Evolutionary conservation across 352 stramenopile genomes (phyloP).

Genomic region (Globisporangium rhizosaccharum): DNA sequence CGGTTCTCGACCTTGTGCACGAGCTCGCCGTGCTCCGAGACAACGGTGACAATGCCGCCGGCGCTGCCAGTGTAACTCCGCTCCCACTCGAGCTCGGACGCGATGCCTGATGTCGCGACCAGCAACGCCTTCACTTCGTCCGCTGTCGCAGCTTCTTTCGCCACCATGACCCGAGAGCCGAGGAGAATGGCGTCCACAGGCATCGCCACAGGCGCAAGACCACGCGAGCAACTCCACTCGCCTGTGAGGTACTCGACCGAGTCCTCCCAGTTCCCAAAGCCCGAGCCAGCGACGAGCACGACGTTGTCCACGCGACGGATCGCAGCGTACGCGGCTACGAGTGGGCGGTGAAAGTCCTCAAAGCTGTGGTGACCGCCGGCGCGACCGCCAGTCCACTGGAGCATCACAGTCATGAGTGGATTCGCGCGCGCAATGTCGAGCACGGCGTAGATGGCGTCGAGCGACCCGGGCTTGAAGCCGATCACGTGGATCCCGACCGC

Average conservation of each 20-base stretch:
- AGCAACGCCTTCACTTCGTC: slow-evolving; percentile 82
- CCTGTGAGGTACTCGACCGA: slow-evolving; percentile 77
- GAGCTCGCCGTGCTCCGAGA: slow-evolving; percentile 78
- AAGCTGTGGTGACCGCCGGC: slow-evolving; percentile 87
- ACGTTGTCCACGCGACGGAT: slow-evolving; percentile 79
- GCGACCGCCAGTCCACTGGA: slow-evolving; percentile 85
- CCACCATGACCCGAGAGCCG: slow-evolving; percentile 81
- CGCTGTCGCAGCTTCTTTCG: slow-evolving; percentile 82
- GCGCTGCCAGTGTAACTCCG: slow-evolving; percentile 60
- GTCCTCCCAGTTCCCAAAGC: slow-evolving; percentile 83
- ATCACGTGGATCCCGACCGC: slow-evolving; percentile 69
- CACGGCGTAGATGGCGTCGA: slow-evolving; percentile 69
- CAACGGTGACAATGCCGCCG: slow-evolving; percentile 77
- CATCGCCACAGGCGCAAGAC: slow-evolving; percentile 39
- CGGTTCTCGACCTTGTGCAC: slow-evolving; percentile 86
- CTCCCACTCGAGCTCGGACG: slow-evolving; percentile 39
- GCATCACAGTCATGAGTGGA: slow-evolving; percentile 63
- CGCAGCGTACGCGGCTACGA: slow-evolving; percentile 66
- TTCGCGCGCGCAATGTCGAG: slow-evolving; percentile 58
- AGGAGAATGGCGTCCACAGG: slow-evolving; percentile 78
- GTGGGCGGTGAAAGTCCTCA: slow-evolving; percentile 82
- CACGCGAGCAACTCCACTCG: slow-evolving; percentile 68
- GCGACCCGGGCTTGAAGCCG: slow-evolving; percentile 82
- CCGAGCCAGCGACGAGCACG: slow-evolving; percentile 81
- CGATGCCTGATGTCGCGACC: slow-evolving; percentile 68